Evolutionary conservation across 352 stramenopile genomes (phyloP).

Genomic region (Globisporangium heterothallicum): DNA sequence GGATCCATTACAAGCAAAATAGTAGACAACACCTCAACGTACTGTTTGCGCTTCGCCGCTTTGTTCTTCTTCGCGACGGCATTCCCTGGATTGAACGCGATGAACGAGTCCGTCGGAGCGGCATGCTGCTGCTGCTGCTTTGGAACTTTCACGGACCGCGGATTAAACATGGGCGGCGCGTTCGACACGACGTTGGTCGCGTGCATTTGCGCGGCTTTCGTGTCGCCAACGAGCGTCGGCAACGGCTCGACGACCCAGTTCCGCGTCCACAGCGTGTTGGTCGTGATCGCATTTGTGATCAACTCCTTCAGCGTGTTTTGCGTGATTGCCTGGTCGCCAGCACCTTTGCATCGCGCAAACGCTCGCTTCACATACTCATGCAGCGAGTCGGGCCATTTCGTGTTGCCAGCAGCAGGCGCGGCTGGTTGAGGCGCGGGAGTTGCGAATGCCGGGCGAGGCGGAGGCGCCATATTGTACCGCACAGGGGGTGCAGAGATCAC

Average conservation of each 20-base stretch:
- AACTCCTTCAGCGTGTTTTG: slow-evolving; percentile 77
- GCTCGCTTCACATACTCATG: slow-evolving; percentile 85
- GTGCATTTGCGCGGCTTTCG: slow-evolving; percentile 15
- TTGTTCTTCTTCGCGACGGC: slow-evolving; percentile 42
- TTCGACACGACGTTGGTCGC: slow-evolving; percentile 5
- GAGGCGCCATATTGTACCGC: slow-evolving; percentile 33
- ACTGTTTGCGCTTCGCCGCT: slow-evolving; percentile 52
- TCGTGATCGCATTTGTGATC: slow-evolving; percentile 82
- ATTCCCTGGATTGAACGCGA: slow-evolving; percentile 38
- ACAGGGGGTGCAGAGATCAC: slow-evolving; percentile 31
- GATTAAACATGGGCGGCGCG: slow-evolving; percentile 5
- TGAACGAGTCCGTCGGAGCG: slow-evolving; percentile 23
- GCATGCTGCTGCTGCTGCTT: slow-evolving; percentile 7
- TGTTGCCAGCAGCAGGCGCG: slow-evolving; percentile 22
- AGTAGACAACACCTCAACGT: slow-evolving; percentile 6
- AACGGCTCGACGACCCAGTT: slow-evolving; percentile 78
- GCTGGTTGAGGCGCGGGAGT: slow-evolving; percentile 7
- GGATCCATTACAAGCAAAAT: slow-evolving; percentile 8
- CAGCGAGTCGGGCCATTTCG: slow-evolving; percentile 79
- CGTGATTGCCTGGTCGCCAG: slow-evolving; percentile 67
- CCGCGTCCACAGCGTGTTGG: slow-evolving; percentile 78
- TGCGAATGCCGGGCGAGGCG: slow-evolving; percentile 9
- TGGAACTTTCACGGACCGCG: slow-evolving; percentile 5
- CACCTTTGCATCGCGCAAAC: slow-evolving; percentile 73
- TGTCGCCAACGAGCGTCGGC: slow-evolving; percentile 60